Base-by-base conservation (phyloP, 345 rosid genomes). In the Eucalyptus decipiens region DNA sequence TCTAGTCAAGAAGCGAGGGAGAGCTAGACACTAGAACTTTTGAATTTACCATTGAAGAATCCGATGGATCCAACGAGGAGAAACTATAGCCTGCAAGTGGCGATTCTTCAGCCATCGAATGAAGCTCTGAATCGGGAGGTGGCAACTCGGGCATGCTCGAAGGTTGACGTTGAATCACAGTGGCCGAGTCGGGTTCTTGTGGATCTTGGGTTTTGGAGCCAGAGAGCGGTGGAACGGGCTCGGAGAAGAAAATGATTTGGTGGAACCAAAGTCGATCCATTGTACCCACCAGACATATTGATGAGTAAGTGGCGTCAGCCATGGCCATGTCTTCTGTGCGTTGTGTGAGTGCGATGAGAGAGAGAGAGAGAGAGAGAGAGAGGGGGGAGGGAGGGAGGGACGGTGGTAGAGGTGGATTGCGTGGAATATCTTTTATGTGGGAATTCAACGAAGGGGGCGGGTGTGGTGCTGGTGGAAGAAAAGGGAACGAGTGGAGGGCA, bases 231-330 rank as follows among this genome's bases (percentile, higher is more conserved):
- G 89, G n/a, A 26, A 12, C 13, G 43, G 43, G 58, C 88, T 94
- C 90, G 24, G 94, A 67, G 92, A 91, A 87, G 52, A 94, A 89
- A 88, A 95, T 90, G 19, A 87, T 89, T 34, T 92, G 92, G 87
- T 94, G 92, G 88, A 95, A 95, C 97, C 97, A 95, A 34, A 95
- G 94, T n/a, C 93, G 91, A 83, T 95, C 96, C 97, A 95, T 95
- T 45, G 88, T 90, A 58, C 88, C 90, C 32, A 94, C 58, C 45
- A 95, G 88, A 88, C 91, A 92, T 1, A 92, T 51, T 37, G 94
- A 90, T 89, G 54, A 88, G 69, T 34, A 45, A 42, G 24, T 51
- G 40, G 47, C 86, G 40, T 91, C 93, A 48, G 92, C 95, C 95
- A 94, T 94, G 37, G 92, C 95, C 94, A 94, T 94, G 37, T 83